These are phyloP conservation scores for Uromyces viciae-fabae DNA, from an alignment of 1,284 basidiomycete genomes.

Conservation along the genomic window DNA sequence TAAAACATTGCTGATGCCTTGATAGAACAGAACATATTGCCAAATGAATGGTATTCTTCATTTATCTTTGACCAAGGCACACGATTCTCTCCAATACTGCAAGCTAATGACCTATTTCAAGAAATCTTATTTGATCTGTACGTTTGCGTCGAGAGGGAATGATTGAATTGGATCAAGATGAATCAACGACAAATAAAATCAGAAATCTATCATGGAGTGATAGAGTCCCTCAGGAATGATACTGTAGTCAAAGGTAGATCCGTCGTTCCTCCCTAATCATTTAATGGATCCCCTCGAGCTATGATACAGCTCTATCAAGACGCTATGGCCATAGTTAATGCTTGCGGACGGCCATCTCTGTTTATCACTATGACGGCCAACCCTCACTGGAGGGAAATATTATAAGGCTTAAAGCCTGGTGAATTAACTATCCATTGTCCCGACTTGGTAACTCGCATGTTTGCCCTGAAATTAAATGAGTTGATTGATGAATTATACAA, in stretches of 20 bases:
- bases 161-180: slow-evolving; percentile 49
- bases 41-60: slow-evolving; percentile 6
- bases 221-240: background rate
- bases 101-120: slow-evolving; percentile 55
- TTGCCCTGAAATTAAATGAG: background rate
- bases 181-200: slow-evolving; percentile 58
- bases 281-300: slow-evolving; percentile 56
- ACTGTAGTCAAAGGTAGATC: slow-evolving; percentile 54
- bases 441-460: background rate
- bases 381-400: slow-evolving; percentile 59
- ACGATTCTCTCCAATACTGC: background rate
- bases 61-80: background rate
- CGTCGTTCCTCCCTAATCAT: slow-evolving; percentile 58
- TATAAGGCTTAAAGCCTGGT: slow-evolving; percentile 55
- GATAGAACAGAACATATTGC: background rate
- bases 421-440: slow-evolving; percentile 56
- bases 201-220: slow-evolving; percentile 47
- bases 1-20: background rate
- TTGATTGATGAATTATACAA: background rate
- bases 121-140: slow-evolving; percentile 56
- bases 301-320: slow-evolving; percentile 59
- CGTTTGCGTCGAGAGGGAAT: slow-evolving; percentile 52
- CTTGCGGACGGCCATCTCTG: slow-evolving; percentile 56
- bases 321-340: slow-evolving; percentile 57
- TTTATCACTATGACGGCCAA: slow-evolving; percentile 61